These are phyloP conservation scores for Phaeodactylum tricornutum DNA, from an alignment of 108 stramenopile genomes.

Conservation along the genomic window DNA sequence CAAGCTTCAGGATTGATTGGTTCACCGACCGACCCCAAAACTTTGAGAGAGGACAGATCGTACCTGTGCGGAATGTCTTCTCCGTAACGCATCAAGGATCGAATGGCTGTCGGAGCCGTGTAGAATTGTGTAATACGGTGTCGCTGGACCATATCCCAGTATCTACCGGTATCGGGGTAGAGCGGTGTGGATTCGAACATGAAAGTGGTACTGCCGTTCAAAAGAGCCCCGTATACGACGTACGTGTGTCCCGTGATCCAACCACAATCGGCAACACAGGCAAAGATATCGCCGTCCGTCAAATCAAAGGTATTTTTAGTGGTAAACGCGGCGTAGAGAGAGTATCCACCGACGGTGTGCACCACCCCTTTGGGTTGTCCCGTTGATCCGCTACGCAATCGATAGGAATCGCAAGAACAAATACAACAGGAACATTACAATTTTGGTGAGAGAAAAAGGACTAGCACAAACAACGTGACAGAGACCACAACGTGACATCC, in stretches of 20 bases:
- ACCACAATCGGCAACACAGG: constrained; percentile 92
- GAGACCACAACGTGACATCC: no score
- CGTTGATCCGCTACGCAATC: constrained; percentile 90
- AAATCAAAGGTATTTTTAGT: constrained; percentile 73
- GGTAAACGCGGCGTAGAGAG: constrained; percentile 80
- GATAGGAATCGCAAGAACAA: no score
- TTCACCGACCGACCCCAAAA: constrained; percentile 95
- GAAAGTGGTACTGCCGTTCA: constrained; percentile 87
- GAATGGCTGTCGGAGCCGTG: constrained; percentile 94
- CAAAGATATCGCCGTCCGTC: constrained; percentile 78
- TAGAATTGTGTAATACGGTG: constrained; percentile 79
- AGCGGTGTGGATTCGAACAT: constrained; percentile 92
- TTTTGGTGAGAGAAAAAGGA: no score
- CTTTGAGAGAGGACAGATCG: constrained; percentile 69
- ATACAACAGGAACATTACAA: no score
- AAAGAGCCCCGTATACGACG: constrained; percentile 89
- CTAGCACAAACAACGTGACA: no score
- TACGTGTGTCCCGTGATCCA: constrained; percentile 98
- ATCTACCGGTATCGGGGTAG: constrained; percentile 87
- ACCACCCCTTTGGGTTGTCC: constrained; percentile 90
- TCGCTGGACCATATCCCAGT: constrained; percentile 87
- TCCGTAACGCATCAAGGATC: constrained; percentile 90
- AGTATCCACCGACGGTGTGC: constrained; percentile 93
- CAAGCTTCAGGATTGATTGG: constrained; percentile 99
- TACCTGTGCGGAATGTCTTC: constrained; percentile 69